Base-by-base conservation (phyloP, 345 rosid genomes). In the Iberis pinnata region DNA sequence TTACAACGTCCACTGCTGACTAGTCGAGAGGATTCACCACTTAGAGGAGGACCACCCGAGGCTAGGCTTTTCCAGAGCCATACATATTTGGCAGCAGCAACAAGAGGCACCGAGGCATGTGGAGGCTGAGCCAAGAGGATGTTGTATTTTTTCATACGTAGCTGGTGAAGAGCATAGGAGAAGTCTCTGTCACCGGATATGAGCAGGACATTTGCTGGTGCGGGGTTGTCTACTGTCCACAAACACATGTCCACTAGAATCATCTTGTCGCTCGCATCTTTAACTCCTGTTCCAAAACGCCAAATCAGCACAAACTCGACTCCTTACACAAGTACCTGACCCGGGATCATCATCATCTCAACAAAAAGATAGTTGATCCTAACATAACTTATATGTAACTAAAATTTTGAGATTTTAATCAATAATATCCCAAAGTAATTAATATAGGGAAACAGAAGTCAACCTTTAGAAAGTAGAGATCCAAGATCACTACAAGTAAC, bases 81-180 rank as follows among this genome's bases (percentile, higher is more conserved):
- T 14, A 89, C 81, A 65, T 70, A 65, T 73, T 70, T 84, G 0
- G 96, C 98, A 12, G 98, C 98, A 47, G 89, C 81, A 32, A 86
- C 61, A 12, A 89, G 88, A 0, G 98, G 83, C 31, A 71, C 86
- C 0, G 98, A 84, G 13, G 89, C 95, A 9, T 27, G 71, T 12
- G 64, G 76, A 19, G 98, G 98, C 59, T 84, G 95, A 15, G 98
- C 98, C 33, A 89, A 60, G 22, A 89, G 90, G n/a, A 84, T 84
- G 48, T 84, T 87, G 63, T 84, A 87, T 47, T 89, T 86, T 69
- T 83, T 75, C 89, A 87, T 78, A 2, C 96, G 78, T 67, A 84
- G 69, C 63, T 75, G 89, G 64, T 87, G 89, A 47, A 87, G 96
- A 24, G 93, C 87, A 16, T 84, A 77, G 9, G 93, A 78, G 67